Percentiles rank a stretch among this genome's conserved stretches.
phyloP scores from a whole-genome alignment of 2,329 filamentous ascomycete species.

The Fusarium metavorans region DNA sequence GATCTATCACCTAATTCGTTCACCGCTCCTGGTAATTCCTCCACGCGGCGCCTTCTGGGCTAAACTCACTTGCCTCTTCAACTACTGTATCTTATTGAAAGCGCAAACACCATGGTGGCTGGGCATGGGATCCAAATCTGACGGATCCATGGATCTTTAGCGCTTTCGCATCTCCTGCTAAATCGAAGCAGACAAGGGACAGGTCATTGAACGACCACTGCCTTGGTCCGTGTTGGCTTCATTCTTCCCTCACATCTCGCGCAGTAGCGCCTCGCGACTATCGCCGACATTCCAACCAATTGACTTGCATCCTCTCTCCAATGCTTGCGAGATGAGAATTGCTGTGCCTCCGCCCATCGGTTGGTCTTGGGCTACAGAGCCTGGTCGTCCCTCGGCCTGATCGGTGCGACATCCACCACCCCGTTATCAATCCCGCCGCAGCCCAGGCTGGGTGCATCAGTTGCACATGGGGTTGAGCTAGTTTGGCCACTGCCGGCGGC shows the following conservation, averaged over 20 bases:
- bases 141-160: slow-evolving; percentile 20
- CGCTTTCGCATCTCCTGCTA: slow-evolving; percentile 11
- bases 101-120: slow-evolving; percentile 19
- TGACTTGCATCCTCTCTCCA: slow-evolving; percentile 3
- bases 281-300: slow-evolving; percentile 17
- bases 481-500: slow-evolving; percentile 25
- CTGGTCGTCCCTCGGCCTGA: slow-evolving; percentile 20
- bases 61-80: slow-evolving; percentile 23
- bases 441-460: slow-evolving; percentile 14
- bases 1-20: slow-evolving; percentile 34
- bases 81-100: slow-evolving; percentile 15
- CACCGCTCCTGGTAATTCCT: slow-evolving; percentile 36
- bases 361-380: not conserved
- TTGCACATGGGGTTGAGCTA: slow-evolving; percentile 23
- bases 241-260: slow-evolving; percentile 24
- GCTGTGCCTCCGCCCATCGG: slow-evolving; percentile 5
- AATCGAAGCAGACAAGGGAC: slow-evolving; percentile 25
- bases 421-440: slow-evolving; percentile 19
- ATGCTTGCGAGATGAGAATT: slow-evolving; percentile 6
- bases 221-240: slow-evolving; percentile 28
- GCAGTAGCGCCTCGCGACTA: slow-evolving; percentile 22
- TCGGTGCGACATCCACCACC: slow-evolving; percentile 27
- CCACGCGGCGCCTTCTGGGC: slow-evolving; percentile 14
- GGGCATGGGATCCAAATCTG: slow-evolving; percentile 18
- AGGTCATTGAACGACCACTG: slow-evolving; percentile 11